Evolutionary conservation across 2,329 filamentous ascomycete genomes (phyloP).

Genomic region (Penicillium hesseltinei): DNA sequence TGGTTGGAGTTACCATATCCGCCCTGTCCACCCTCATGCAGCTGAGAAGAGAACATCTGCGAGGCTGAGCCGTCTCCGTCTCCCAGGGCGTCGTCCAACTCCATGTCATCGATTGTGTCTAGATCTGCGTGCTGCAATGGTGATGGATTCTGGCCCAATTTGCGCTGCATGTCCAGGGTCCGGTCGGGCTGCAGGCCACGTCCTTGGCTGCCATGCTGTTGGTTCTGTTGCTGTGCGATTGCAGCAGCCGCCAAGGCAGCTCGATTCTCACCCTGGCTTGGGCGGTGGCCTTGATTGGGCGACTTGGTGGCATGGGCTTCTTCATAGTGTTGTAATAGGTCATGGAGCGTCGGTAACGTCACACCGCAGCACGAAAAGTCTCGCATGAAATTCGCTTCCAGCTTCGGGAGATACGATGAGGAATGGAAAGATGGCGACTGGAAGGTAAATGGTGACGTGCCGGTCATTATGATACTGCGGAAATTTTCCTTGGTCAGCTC

Average conservation of each 20-base stretch:
- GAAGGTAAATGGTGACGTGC: constrained; percentile 87
- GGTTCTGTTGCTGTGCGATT: constrained; percentile 51
- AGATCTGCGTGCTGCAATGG: constrained; percentile 56
- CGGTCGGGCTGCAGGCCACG: constrained; percentile 37
- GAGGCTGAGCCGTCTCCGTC: constrained; percentile 38
- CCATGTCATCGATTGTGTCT: constrained; percentile 90
- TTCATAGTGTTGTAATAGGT: constrained; percentile 94
- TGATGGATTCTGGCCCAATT: constrained; percentile 35
- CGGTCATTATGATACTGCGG: constrained; percentile 84
- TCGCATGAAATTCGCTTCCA: constrained; percentile 96
- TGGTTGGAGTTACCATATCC: constrained; percentile 58
- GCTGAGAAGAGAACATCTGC: constrained; percentile 54
- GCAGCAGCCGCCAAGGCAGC: constrained; percentile 48
- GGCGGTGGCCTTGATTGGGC: constrained; percentile 48
- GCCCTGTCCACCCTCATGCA: constrained; percentile 67
- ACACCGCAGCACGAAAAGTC: constrained; percentile 95
- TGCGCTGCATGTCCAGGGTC: constrained; percentile 38
- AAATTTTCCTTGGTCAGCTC: constrained; percentile 30
- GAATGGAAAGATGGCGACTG: constrained; percentile 96
- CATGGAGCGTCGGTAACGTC: constrained; percentile 86
- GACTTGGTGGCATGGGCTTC: constrained; percentile 80
- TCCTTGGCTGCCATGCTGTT: constrained; percentile 41
- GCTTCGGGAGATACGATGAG: constrained; percentile 91
- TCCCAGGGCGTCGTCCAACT: constrained; percentile 82
- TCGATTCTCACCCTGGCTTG: constrained; percentile 53